Evolutionary conservation across 768 basidiomycete genomes (phyloP).

Genomic region (Lactarius trivialis): DNA sequence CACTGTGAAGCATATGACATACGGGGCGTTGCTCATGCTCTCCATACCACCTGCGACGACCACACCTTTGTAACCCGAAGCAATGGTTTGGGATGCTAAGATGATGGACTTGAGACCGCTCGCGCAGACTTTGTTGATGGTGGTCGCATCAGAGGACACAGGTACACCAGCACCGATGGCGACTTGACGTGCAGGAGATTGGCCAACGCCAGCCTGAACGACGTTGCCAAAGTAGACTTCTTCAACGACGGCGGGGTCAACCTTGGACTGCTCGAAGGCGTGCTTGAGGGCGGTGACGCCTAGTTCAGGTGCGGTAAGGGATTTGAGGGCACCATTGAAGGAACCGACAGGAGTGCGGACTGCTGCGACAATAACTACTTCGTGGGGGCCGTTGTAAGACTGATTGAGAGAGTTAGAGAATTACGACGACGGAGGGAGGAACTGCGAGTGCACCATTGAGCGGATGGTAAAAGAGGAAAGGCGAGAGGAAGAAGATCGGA

Average conservation of each 20-base stretch:
- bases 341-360: constrained; percentile 92
- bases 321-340: constrained; percentile 83
- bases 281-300: constrained; percentile 86
- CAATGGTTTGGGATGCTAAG: constrained; percentile 86
- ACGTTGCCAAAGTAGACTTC: constrained; percentile 98
- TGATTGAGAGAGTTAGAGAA: constrained; percentile 17
- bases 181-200: constrained; percentile 97
- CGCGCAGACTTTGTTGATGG: constrained; percentile 99
- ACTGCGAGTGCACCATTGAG: constrained; percentile 26
- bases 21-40: constrained; percentile 99
- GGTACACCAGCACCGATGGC: constrained; percentile 85
- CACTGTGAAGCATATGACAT: constrained; percentile 32
- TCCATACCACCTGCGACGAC: constrained; percentile 98
- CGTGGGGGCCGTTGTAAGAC: constrained; percentile 44
- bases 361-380: constrained; percentile 91
- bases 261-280: constrained; percentile 72
- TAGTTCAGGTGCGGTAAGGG: constrained; percentile 85
- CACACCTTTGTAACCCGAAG: constrained; percentile 75
- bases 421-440: neutral
- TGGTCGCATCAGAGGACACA: constrained; percentile 87
- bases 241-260: constrained; percentile 80
- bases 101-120: constrained; percentile 96
- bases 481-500: constrained; percentile 31
- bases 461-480: constrained; percentile 26
- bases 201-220: constrained; percentile 94